Conservation (phyloP, 805 yeast genomes). For the Saccharomycopsis fibuligera region DNA sequence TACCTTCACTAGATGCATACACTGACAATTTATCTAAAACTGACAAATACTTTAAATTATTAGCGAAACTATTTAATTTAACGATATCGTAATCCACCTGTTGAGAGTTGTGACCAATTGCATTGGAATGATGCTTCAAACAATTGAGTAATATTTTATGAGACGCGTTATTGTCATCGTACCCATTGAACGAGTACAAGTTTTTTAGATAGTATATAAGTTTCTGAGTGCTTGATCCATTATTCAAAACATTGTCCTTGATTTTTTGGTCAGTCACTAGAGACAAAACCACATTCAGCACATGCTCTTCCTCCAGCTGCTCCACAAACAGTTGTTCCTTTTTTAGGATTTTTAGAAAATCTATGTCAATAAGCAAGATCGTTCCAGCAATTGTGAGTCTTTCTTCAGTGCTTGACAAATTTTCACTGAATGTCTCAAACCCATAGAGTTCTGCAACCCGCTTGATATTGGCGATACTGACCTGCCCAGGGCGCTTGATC, state of each 20-base stretch:
- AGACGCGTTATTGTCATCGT: background rate
- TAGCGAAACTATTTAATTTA: constrained; percentile 10
- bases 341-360: constrained; percentile 26
- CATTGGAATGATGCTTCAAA: background rate
- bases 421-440: constrained; percentile 18
- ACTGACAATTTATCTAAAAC: constrained; percentile 12
- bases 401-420: constrained; percentile 19
- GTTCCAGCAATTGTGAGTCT: constrained; percentile 32
- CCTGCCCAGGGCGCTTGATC: constrained; percentile 17
- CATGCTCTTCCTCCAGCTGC: constrained; percentile 11
- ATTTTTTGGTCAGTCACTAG: constrained; percentile 9
- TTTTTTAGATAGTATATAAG: constrained; percentile 9
- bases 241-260: background rate
- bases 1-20: background rate
- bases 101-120: too few relatives aligned
- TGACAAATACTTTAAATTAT: constrained; percentile 12
- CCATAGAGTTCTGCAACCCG: constrained; percentile 18
- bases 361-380: constrained; percentile 33
- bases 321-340: background rate
- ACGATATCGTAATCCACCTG: constrained; percentile 11
- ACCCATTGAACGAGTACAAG: constrained; percentile 13
- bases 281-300: constrained; percentile 28
- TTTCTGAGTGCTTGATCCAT: background rate
- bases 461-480: constrained; percentile 14
- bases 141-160: constrained; percentile 7